A percentile compares a stretch with the other conserved stretches of the same genome.
phyloP scores from a whole-genome alignment of 2,329 filamentous ascomycete species.

The Pyrenophora seminiperda region DNA sequence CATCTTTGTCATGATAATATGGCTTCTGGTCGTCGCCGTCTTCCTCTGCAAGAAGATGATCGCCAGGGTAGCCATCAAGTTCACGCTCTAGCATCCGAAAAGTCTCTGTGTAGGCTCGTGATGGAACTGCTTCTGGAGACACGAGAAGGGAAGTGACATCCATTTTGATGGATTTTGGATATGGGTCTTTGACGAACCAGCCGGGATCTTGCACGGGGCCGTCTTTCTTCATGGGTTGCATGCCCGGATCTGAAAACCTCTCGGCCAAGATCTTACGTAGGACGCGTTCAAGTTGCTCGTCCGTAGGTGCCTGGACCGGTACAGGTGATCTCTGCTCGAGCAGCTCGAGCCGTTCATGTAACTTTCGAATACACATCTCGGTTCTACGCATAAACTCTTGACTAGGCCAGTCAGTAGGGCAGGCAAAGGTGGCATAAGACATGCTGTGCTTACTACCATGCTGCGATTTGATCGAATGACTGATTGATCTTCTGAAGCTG shows the following conservation, averaged over 20 bases:
- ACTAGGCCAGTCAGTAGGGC: conserved; percentile 18
- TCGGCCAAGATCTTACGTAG: conserved; percentile 46
- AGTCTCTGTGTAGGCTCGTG: conserved; percentile 33
- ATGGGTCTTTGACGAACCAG: conserved; percentile 26
- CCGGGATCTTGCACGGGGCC: conserved; percentile 19
- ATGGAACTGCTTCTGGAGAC: conserved; percentile 38
- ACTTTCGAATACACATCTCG: conserved; percentile 34
- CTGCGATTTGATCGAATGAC: conserved; percentile 40
- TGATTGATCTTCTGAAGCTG: conserved; percentile 41
- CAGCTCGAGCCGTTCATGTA: conserved; percentile 33
- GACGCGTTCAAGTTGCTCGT: conserved; percentile 44
- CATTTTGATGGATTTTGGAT: conserved; percentile 26
- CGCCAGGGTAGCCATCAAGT: conserved; percentile 26
- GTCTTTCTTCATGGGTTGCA: conserved; percentile 14
- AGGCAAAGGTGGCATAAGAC: background rate
- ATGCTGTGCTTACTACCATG: conserved; percentile 38
- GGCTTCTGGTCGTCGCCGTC: conserved; percentile 6
- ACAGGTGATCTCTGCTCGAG: conserved; percentile 35
- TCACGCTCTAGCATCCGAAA: conserved; percentile 36
- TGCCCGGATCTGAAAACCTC: conserved; percentile 26
- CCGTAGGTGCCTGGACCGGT: conserved; percentile 28
- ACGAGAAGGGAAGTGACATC: conserved; percentile 31
- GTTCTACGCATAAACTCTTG: conserved; percentile 41
- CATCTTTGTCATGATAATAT: background rate
- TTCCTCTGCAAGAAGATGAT: conserved; percentile 2